phyloP scores from a whole-genome alignment of 179 eudicot genomes.

The Nepenthes alata region DNA sequence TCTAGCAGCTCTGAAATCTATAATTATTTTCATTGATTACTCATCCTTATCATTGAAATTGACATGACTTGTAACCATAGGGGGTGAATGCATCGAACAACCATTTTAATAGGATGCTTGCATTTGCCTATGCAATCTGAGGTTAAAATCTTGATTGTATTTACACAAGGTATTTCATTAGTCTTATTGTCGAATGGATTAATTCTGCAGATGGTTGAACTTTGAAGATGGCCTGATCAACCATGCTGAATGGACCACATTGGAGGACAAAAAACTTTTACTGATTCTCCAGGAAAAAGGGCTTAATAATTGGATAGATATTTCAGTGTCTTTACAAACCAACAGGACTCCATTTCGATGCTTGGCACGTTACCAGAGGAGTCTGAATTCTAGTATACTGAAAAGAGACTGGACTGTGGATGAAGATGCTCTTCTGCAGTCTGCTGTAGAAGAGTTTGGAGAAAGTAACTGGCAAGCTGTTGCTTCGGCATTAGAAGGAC shows the following conservation, averaged over 20 bases:
- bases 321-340: slow-evolving; percentile 47
- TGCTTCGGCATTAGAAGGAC: slow-evolving; percentile 67
- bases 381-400: slow-evolving; percentile 68
- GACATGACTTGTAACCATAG: too few relatives aligned
- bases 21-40: too few relatives aligned
- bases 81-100: too few relatives aligned
- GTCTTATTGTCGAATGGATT: not conserved
- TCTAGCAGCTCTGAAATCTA: too few relatives aligned
- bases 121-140: too few relatives aligned
- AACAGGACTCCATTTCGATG: slow-evolving; percentile 85
- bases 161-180: not conserved
- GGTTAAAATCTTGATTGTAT: too few relatives aligned
- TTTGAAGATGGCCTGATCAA: slow-evolving; percentile 61
- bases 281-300: slow-evolving; percentile 50
- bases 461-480: slow-evolving; percentile 82
- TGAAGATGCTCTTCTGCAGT: slow-evolving; percentile 59
- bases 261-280: slow-evolving; percentile 66
- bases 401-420: slow-evolving; percentile 77
- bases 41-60: too few relatives aligned
- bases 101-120: too few relatives aligned
- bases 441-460: slow-evolving; percentile 72
- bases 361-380: slow-evolving; percentile 74
- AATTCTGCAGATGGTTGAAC: slow-evolving; percentile 63
- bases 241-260: slow-evolving; percentile 32
- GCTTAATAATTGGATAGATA: slow-evolving; percentile 46